Evolutionary conservation across 2,329 filamentous ascomycete species (phyloP).

Genomic region (Paraphaeosphaeria sporulosa): DNA sequence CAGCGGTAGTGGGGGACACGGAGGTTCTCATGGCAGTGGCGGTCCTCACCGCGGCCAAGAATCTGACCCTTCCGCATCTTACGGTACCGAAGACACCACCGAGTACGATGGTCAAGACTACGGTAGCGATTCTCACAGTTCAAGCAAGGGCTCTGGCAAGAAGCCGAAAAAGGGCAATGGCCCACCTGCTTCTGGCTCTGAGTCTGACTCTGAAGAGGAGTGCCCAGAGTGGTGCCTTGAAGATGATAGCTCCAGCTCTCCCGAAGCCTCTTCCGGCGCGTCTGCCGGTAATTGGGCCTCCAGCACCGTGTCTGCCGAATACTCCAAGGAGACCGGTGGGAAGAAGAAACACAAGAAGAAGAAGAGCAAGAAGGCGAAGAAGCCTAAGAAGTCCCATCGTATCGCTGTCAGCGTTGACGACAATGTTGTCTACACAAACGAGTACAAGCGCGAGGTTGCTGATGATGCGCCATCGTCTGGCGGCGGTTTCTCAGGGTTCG

Average conservation of each 20-base stretch:
- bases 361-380: slow-evolving; percentile 5
- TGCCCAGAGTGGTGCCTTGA: slow-evolving; percentile 24
- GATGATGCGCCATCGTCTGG: slow-evolving; percentile 13
- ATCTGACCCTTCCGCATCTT: background rate
- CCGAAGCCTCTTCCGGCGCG: slow-evolving; percentile 1
- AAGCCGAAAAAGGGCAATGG: slow-evolving; percentile 10
- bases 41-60: background rate
- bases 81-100: slow-evolving; percentile 15
- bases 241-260: slow-evolving; percentile 9
- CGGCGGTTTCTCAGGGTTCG: slow-evolving; percentile 14
- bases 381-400: background rate
- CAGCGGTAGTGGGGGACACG: background rate
- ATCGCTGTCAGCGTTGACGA: slow-evolving; percentile 6
- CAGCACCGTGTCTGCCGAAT: background rate
- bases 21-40: background rate
- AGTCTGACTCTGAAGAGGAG: slow-evolving; percentile 20
- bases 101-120: slow-evolving; percentile 23
- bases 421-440: slow-evolving; percentile 4
- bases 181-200: background rate
- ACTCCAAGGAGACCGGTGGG: background rate
- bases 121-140: background rate
- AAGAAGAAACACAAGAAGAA: slow-evolving; percentile 6
- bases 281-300: background rate
- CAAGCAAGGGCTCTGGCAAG: background rate
- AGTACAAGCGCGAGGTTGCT: background rate